These are phyloP conservation scores for Spergularia azorica DNA, from an alignment of 179 eudicot species.

Conservation along the genomic window DNA sequence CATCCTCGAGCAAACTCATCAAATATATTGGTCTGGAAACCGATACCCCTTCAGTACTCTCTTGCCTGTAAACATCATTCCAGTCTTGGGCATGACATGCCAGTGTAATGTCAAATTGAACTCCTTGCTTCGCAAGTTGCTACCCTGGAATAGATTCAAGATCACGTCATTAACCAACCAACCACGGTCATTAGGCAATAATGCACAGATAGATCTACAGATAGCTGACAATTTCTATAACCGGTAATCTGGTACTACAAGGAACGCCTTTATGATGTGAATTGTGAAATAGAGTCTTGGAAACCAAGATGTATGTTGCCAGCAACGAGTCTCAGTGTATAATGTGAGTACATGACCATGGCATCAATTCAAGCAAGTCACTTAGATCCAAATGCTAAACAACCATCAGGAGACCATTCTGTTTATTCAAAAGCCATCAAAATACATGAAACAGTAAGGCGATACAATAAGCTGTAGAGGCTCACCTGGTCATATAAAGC, in stretches of 20 bases:
- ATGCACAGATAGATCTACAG: too few species aligned
- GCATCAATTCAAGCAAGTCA: too few species aligned
- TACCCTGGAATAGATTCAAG: constrained; percentile 49
- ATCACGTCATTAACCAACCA: neutral
- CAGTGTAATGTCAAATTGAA: constrained; percentile 92
- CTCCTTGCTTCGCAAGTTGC: constrained; percentile 73
- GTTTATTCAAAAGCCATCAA: neutral
- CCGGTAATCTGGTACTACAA: too few species aligned
- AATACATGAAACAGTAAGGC: neutral
- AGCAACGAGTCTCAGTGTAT: too few species aligned
- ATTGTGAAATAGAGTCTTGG: too few species aligned
- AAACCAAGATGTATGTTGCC: too few species aligned
- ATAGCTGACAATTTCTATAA: too few species aligned
- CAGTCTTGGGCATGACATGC: constrained; percentile 99
- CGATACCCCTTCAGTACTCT: constrained; percentile 74
- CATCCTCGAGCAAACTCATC: neutral
- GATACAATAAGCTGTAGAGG: too few species aligned
- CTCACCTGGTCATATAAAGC: constrained; percentile 74
- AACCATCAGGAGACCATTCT: too few species aligned
- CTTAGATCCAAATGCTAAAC: too few species aligned
- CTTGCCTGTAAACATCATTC: constrained; percentile 90
- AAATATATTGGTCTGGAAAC: constrained; percentile 60
- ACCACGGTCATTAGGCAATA: neutral
- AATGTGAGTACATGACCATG: too few species aligned
- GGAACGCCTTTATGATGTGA: too few species aligned